Percentiles rank a stretch among this genome's conserved stretches.
Evolutionary conservation across 257 asterid species (phyloP).

Genomic region (Echites panduratus): DNA sequence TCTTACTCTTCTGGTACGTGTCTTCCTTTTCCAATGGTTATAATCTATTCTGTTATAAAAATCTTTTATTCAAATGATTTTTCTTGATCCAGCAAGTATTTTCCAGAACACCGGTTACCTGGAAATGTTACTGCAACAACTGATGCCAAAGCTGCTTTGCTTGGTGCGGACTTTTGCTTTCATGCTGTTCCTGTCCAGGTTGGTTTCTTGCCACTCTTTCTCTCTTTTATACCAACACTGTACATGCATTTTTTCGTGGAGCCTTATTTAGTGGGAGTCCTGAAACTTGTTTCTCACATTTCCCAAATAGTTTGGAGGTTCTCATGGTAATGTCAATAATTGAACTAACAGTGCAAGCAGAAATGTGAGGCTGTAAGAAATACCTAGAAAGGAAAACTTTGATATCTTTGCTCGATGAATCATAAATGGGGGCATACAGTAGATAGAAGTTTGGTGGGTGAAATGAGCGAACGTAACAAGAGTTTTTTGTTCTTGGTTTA

Average conservation of each 20-base stretch:
- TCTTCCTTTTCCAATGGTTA: not conserved
- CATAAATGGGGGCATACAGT: not conserved
- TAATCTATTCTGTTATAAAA: not conserved
- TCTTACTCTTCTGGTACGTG: not conserved
- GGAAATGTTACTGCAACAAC: slow-evolving; percentile 72
- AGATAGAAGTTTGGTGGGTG: not conserved
- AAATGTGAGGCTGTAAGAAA: not conserved
- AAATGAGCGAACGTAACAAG: not conserved
- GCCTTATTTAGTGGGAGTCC: not conserved
- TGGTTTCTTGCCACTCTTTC: slow-evolving; percentile 25
- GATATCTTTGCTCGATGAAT: not conserved
- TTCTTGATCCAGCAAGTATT: slow-evolving; percentile 59
- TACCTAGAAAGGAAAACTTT: not conserved
- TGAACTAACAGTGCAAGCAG: not conserved
- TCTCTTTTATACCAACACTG: not conserved
- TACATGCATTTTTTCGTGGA: not conserved
- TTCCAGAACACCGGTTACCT: slow-evolving; percentile 67
- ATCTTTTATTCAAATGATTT: not conserved
- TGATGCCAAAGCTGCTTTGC: slow-evolving; percentile 76
- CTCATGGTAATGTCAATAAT: not conserved
- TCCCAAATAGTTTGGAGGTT: not conserved
- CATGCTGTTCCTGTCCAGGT: slow-evolving; percentile 98
- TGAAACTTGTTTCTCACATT: not conserved
- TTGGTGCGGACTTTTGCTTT: slow-evolving; percentile 81
- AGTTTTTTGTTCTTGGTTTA: not conserved